A percentile compares a stretch with the other conserved stretches of the same genome.
These are phyloP conservation scores for Diaporthe aspalathi DNA, from an alignment of 2,329 filamentous ascomycete genomes.

Conservation along the genomic window DNA sequence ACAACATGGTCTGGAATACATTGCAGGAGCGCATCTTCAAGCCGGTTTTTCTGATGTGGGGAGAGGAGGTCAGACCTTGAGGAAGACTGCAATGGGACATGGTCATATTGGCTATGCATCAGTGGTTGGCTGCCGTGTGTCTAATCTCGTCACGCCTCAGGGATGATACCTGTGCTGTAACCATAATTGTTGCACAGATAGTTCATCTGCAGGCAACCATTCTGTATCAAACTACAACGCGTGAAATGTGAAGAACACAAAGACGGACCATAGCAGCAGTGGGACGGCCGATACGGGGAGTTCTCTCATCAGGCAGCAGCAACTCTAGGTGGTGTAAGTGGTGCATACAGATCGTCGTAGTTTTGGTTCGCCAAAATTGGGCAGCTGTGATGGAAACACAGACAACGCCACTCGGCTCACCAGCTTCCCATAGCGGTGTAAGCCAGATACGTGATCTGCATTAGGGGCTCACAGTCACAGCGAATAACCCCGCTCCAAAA, in stretches of 20 bases:
- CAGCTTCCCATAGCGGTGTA: not conserved
- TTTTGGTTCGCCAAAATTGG: not conserved
- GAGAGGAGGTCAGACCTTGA: no score
- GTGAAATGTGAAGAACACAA: not conserved
- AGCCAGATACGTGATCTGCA: not conserved
- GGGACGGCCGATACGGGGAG: not conserved
- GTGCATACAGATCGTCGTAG: not conserved
- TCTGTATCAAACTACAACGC: not conserved
- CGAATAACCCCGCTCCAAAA: constrained; percentile 6
- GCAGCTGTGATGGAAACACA: not conserved
- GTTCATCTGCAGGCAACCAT: not conserved
- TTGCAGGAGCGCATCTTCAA: not conserved
- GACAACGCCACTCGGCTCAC: not conserved
- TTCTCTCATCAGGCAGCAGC: not conserved
- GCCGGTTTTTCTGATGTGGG: not conserved
- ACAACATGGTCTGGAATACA: not conserved
- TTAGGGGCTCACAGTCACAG: not conserved
- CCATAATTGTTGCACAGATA: not conserved
- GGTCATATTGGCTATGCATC: not conserved
- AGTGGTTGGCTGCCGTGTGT: not conserved
- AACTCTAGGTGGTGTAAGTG: no score
- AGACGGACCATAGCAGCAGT: not conserved
- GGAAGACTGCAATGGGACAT: no score
- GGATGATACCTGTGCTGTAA: not conserved
- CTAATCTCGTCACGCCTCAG: constrained; percentile 13